phyloP scores from a whole-genome alignment of 805 yeast genomes.

The Myxozyma neglecta region DNA sequence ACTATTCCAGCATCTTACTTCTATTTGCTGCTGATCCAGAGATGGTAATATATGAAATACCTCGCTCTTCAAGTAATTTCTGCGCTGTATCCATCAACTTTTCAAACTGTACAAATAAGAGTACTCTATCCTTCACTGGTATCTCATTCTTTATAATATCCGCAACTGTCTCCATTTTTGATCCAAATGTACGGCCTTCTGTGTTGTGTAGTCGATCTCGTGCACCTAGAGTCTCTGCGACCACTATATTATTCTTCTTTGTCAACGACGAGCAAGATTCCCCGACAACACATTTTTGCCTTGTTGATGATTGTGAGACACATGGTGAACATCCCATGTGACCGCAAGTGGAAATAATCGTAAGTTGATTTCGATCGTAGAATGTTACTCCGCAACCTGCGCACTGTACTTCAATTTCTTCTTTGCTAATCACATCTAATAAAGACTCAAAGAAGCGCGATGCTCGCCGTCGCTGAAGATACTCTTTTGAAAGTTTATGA shows the following conservation, averaged over 20 bases:
- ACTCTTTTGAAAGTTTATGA: constrained; percentile 9
- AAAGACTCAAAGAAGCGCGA: constrained; percentile 2
- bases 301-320: not conserved
- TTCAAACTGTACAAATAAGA: constrained; percentile 15
- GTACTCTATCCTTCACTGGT: constrained; percentile 5
- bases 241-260: not conserved
- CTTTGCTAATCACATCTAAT: not conserved
- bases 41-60: not conserved
- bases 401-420: not conserved
- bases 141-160: not conserved
- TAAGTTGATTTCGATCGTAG: not conserved
- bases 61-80: not conserved
- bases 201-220: not conserved
- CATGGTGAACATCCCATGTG: constrained; percentile 13
- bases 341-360: constrained; percentile 12
- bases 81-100: constrained; percentile 6
- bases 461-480: constrained; percentile 5
- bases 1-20: not conserved
- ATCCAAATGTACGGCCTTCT: constrained; percentile 1
- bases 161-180: constrained; percentile 5
- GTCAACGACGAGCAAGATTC: not conserved
- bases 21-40: constrained; percentile 3
- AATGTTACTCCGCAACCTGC: not conserved
- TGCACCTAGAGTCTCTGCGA: not conserved
- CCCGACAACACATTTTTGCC: constrained; percentile 1